Evolutionary conservation across 192 early-diverging fungal genomes (phyloP), one percentile per base, ranked within the genome.

Genomic region (Backusella circina): DNA sequence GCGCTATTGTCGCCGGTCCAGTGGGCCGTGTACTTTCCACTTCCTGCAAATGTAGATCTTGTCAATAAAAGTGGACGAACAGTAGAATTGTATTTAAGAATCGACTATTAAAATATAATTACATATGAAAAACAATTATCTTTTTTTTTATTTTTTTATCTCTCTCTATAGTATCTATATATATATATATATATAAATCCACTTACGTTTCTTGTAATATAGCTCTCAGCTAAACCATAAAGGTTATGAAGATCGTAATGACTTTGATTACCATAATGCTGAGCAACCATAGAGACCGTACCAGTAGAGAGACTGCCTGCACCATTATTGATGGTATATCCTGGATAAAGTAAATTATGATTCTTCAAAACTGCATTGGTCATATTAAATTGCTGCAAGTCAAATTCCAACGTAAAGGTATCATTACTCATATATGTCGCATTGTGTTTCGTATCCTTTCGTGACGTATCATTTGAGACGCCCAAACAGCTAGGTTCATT

Each of bases 401-500:
- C n/a, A 89, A 88, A 13, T 80, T 81, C 72, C 77, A 79, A 18
- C 80, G 70, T 67, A 61, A 68, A 2, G 21, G 35, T 39, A 67
- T 72, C 0, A 70, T 71, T n/a, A 50, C 54, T 26, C 36, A 65
- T 2, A 74, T 70, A 9, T 44, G 71, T 32, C 71, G 67, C 1
- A 77, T 74, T 2, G 79, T 70, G 31, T 82, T 81, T 26, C 89
- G 89, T 21, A 79, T 71, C 18, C 87, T 88, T n/a, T 80, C 80
- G 73, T 47, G 44, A 21, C 7, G 5, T 2, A n/a, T 47, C 1
- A 47, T 47, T 47, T 6, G 44, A 47, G 4, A 6, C 44, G 5
- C 90, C 89, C 57, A 91, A 91, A 72, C 79, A 88, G 10, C 82
- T 78, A 4, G 89, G 83, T 74, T 91, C 91, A 77, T 92, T 91